Conservation (phyloP, 176 grass and related monocot genomes). For the Oryza officinalis region DNA sequence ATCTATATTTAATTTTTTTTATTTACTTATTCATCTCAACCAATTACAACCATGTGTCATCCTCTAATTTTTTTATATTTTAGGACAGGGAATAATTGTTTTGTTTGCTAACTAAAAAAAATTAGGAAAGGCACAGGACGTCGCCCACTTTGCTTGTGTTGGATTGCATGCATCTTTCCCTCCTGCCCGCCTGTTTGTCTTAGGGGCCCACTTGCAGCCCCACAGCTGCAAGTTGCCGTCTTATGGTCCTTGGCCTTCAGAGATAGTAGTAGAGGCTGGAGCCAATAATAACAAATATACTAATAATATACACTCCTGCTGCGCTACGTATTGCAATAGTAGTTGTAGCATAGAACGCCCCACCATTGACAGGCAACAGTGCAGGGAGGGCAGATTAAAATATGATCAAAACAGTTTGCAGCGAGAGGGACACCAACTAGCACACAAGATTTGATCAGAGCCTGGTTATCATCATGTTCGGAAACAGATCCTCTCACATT, state of each 20-base stretch:
- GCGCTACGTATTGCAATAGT: neutral
- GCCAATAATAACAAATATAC: neutral
- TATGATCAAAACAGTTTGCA: conserved; percentile 1
- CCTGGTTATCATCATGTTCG: neutral
- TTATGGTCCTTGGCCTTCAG: conserved; percentile 7
- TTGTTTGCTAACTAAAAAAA: conserved; percentile 13
- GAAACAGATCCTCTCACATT: too few species aligned
- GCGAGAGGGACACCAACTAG: neutral
- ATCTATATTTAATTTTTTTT: too few species aligned
- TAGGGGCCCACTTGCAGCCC: conserved; percentile 23
- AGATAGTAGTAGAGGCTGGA: neutral
- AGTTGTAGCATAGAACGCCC: neutral
- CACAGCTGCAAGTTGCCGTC: conserved; percentile 37
- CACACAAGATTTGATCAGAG: neutral
- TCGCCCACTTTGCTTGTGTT: conserved; percentile 45
- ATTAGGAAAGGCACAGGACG: neutral
- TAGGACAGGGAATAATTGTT: neutral
- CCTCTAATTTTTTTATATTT: too few species aligned
- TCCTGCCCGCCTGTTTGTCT: conserved; percentile 1
- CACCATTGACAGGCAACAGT: neutral
- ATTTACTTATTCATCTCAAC: too few species aligned
- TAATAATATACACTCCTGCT: neutral
- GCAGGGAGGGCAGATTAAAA: conserved; percentile 14
- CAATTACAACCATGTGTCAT: too few species aligned
- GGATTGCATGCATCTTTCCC: conserved; percentile 41